A percentile compares a stretch with the other conserved stretches of the same genome.
These are phyloP conservation scores for Phialemoniopsis sp. DNA, from an alignment of 2,329 filamentous ascomycete genomes.

Conservation along the genomic window DNA sequence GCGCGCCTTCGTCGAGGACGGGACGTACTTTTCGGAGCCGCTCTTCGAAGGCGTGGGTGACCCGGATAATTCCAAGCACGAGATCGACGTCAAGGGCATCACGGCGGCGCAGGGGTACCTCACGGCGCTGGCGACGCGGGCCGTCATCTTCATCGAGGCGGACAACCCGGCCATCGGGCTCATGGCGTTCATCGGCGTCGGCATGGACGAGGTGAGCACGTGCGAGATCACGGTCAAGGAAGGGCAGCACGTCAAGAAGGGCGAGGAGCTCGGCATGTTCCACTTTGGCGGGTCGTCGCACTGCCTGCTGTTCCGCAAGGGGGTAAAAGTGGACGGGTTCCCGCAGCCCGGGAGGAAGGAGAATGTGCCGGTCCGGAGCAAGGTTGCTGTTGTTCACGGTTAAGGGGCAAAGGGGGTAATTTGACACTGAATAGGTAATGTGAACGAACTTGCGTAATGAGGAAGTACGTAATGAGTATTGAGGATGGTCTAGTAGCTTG, in stretches of 20 bases:
- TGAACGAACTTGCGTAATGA: too few relatives aligned
- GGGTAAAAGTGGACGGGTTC: conserved; percentile 40
- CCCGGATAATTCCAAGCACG: conserved; percentile 4
- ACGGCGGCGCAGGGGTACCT: conserved; percentile 61
- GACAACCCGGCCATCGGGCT: conserved; percentile 64
- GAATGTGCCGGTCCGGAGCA: conserved; percentile 26
- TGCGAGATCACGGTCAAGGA: conserved; percentile 67
- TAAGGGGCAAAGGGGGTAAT: background rate
- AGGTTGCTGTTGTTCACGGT: conserved; percentile 19
- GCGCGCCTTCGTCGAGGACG: conserved; percentile 53
- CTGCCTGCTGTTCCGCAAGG: conserved; percentile 61
- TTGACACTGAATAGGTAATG: too few relatives aligned
- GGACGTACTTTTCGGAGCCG: conserved; percentile 65
- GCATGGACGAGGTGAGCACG: conserved; percentile 73
- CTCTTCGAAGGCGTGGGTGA: conserved; percentile 26
- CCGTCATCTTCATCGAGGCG: conserved; percentile 66
- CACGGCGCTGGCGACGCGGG: conserved; percentile 63
- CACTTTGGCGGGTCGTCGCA: conserved; percentile 74
- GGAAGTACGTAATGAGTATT: too few relatives aligned
- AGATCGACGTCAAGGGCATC: conserved; percentile 38
- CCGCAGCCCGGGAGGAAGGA: conserved; percentile 18
- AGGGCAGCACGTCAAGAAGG: conserved; percentile 63
- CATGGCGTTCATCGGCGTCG: conserved; percentile 66
- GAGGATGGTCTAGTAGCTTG: too few relatives aligned
- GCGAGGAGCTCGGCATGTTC: conserved; percentile 73